Evolutionary conservation across 345 rosid species (phyloP).

Genomic region (Salix purpurea): DNA sequence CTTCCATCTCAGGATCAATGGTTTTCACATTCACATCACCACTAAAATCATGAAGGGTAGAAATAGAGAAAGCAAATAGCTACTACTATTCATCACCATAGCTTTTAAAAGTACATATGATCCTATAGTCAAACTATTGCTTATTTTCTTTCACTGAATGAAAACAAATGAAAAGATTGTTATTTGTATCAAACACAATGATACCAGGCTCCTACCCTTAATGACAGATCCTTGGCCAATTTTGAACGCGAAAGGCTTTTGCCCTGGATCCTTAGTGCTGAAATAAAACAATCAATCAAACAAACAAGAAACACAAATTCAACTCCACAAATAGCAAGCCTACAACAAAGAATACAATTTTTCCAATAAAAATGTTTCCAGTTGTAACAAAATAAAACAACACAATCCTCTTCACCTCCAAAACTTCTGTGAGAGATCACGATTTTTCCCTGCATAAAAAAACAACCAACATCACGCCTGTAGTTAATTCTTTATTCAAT

Average conservation of each 20-base stretch:
- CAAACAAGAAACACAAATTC: constrained; percentile 4
- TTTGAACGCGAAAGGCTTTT: constrained; percentile 72
- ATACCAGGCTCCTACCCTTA: constrained; percentile 42
- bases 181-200: background rate
- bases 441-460: constrained; percentile 66
- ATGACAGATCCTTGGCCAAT: constrained; percentile 81
- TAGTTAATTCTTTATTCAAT: background rate
- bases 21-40: background rate
- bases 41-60: background rate
- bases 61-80: background rate
- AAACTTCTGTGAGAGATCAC: constrained; percentile 77
- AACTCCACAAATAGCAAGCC: background rate
- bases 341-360: background rate
- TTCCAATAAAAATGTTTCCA: background rate
- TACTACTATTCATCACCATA: background rate
- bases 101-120: background rate
- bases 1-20: background rate
- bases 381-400: background rate
- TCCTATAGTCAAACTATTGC: background rate
- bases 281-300: constrained; percentile 7
- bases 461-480: background rate
- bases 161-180: background rate
- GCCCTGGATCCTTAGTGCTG: constrained; percentile 87
- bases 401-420: constrained; percentile 59
- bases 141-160: background rate